A percentile compares a stretch with the other conserved stretches of the same genome.
Conservation (phyloP, 768 basidiomycete genomes). For the Macrolepiota fuliginosa region DNA sequence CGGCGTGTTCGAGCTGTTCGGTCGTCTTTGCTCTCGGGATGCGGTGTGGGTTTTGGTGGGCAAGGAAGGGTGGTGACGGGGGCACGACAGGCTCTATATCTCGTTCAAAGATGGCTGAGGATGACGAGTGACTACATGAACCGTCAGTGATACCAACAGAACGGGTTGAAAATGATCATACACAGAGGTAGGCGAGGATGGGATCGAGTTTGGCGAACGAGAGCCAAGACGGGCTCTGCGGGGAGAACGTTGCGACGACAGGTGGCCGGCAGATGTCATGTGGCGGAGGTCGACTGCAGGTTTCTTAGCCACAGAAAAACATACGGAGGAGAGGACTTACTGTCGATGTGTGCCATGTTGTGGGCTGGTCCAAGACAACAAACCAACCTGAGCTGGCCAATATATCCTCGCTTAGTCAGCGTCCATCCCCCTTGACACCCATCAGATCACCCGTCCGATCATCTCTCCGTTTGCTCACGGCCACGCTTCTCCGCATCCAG, state of each 20-base stretch:
- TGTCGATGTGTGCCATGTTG: neutral
- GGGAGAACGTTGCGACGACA: constrained; percentile 29
- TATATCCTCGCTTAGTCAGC: constrained; percentile 9
- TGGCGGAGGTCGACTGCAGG: constrained; percentile 44
- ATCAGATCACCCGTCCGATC: neutral
- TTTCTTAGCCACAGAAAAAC: neutral
- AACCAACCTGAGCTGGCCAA: neutral
- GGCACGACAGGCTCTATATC: constrained; percentile 73
- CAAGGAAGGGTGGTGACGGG: constrained; percentile 30
- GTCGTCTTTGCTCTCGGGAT: constrained; percentile 70
- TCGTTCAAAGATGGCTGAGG: constrained; percentile 89
- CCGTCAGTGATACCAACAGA: constrained; percentile 9
- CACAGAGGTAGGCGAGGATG: constrained; percentile 79
- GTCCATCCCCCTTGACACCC: neutral
- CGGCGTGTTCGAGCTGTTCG: constrained; percentile 73
- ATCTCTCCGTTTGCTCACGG: neutral
- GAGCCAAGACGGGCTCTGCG: constrained; percentile 50
- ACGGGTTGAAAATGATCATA: constrained; percentile 31
- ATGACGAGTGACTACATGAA: constrained; percentile 58
- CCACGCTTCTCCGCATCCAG: neutral
- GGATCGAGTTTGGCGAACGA: constrained; percentile 70
- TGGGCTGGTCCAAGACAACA: neutral
- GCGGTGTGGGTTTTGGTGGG: constrained; percentile 62
- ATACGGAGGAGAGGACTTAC: neutral
- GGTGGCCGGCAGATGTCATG: constrained; percentile 49